phyloP scores from a whole-genome alignment of 192 early-diverging fungal species.

The Podila verticillata region DNA sequence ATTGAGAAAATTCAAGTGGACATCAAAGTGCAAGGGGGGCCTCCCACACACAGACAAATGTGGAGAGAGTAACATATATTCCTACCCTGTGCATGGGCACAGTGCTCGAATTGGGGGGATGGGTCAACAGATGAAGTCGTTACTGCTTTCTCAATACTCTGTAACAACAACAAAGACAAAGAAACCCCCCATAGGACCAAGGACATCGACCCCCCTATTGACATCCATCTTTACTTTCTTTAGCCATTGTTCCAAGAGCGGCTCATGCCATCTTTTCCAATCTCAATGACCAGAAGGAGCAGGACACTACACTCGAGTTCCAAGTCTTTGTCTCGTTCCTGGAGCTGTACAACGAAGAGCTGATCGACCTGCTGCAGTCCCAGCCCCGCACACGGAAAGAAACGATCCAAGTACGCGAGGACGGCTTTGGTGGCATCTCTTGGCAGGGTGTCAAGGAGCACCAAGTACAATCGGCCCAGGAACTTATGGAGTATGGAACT shows the following conservation, averaged over 20 bases:
- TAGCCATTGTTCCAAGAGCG: slow-evolving; percentile 78
- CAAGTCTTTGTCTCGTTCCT: slow-evolving; percentile 84
- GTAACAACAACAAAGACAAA: not conserved
- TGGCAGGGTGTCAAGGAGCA: slow-evolving; percentile 87
- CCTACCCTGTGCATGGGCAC: too few relatives aligned
- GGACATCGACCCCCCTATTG: not conserved
- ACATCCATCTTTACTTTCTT: not conserved
- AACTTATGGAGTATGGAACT: slow-evolving; percentile 59
- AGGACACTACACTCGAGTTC: slow-evolving; percentile 53
- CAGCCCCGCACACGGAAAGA: slow-evolving; percentile 41
- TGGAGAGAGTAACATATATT: too few relatives aligned
- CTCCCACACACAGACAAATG: too few relatives aligned
- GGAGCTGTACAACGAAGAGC: slow-evolving; percentile 97
- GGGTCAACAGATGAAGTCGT: too few relatives aligned
- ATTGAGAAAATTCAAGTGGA: too few relatives aligned
- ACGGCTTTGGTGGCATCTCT: slow-evolving; percentile 87
- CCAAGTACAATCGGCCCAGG: slow-evolving; percentile 72
- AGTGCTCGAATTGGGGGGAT: too few relatives aligned
- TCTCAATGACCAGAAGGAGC: slow-evolving; percentile 44
- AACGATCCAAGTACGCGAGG: slow-evolving; percentile 74
- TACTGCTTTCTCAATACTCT: too few relatives aligned
- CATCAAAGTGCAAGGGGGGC: too few relatives aligned
- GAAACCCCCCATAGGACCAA: too few relatives aligned
- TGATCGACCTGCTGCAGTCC: slow-evolving; percentile 83
- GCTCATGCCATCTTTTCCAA: slow-evolving; percentile 66